Percentiles rank a stretch among this genome's conserved stretches.
Conservation (phyloP, 495 filamentous ascomycete genomes). For the Terfezia boudieri region DNA sequence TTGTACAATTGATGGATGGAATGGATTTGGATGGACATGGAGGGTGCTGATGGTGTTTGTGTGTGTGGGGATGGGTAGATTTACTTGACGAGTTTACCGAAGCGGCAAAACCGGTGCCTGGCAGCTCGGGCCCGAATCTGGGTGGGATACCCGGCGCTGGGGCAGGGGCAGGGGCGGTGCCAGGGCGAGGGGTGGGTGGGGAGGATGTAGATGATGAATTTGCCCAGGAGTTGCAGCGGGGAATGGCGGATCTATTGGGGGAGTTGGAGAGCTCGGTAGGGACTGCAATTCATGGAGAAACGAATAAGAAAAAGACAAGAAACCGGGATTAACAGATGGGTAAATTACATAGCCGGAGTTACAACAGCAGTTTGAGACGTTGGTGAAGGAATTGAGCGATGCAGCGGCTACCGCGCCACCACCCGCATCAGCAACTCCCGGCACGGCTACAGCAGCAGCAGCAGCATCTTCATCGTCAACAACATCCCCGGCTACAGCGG, state of each 20-base stretch:
- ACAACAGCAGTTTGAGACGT: conserved; percentile 62
- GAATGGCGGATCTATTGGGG: conserved; percentile 65
- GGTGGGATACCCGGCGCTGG: too few relatives aligned
- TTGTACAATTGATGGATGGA: conserved; percentile 5
- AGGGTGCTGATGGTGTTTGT: neutral
- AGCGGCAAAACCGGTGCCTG: neutral
- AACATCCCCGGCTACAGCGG: conserved; percentile 5
- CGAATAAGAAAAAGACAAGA: conserved; percentile 2
- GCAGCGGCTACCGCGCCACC: conserved; percentile 16
- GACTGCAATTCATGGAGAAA: neutral
- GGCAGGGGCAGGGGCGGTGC: neutral
- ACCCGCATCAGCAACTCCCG: conserved; percentile 6
- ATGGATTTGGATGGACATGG: neutral
- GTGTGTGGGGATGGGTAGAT: neutral
- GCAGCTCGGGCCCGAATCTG: too few relatives aligned
- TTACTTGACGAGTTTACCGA: neutral
- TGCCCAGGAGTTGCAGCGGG: conserved; percentile 57
- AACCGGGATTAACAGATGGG: too few relatives aligned
- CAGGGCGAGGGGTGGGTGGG: neutral
- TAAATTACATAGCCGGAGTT: conserved; percentile 37
- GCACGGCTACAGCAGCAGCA: conserved; percentile 10
- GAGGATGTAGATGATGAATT: conserved; percentile 42
- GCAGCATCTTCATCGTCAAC: conserved; percentile 11
- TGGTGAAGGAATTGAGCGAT: conserved; percentile 54
- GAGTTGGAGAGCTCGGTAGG: conserved; percentile 39